These are phyloP conservation scores for Calonectria fujianensis DNA, from an alignment of 2,329 filamentous ascomycete genomes.

Conservation along the genomic window DNA sequence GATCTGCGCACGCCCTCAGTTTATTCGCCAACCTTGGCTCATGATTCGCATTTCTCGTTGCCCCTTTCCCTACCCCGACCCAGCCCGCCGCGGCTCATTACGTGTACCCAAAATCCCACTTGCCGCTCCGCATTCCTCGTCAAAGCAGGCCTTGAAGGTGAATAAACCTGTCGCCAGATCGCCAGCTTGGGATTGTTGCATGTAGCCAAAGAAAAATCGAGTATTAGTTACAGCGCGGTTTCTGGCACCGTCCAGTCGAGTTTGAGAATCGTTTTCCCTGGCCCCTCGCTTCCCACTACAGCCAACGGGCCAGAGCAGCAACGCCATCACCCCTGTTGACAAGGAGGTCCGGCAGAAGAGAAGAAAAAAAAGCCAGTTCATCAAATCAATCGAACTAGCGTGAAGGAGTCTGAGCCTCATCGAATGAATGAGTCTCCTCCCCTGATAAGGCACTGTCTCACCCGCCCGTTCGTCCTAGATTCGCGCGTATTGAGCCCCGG, in stretches of 20 bases:
- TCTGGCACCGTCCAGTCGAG: background rate
- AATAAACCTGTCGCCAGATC: background rate
- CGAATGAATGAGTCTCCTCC: conserved; percentile 11
- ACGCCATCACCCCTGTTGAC: conserved; percentile 25
- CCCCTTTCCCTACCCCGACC: conserved; percentile 30
- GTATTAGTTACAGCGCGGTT: background rate
- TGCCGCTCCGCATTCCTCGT: conserved; percentile 31
- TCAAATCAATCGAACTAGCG: conserved; percentile 18
- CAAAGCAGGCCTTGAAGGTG: background rate
- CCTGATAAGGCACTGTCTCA: conserved; percentile 11
- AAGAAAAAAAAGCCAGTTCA: conserved; percentile 33
- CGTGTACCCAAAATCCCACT: conserved; percentile 40
- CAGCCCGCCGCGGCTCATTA: conserved; percentile 7
- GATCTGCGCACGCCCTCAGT: background rate
- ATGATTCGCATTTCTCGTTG: conserved; percentile 9
- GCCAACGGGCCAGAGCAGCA: conserved; percentile 16
- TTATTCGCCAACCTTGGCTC: conserved; percentile 14
- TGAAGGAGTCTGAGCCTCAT: conserved; percentile 12
- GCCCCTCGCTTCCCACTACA: conserved; percentile 14
- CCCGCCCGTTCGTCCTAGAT: conserved; percentile 1
- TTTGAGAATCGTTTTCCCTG: conserved; percentile 17
- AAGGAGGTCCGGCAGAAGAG: conserved; percentile 12
- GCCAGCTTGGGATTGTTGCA: background rate
- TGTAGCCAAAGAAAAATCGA: background rate
- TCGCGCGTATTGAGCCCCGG: background rate